These are phyloP conservation scores for Raddia distichophylla DNA, from an alignment of 176 grass and related monocot species.

Conservation along the genomic window DNA sequence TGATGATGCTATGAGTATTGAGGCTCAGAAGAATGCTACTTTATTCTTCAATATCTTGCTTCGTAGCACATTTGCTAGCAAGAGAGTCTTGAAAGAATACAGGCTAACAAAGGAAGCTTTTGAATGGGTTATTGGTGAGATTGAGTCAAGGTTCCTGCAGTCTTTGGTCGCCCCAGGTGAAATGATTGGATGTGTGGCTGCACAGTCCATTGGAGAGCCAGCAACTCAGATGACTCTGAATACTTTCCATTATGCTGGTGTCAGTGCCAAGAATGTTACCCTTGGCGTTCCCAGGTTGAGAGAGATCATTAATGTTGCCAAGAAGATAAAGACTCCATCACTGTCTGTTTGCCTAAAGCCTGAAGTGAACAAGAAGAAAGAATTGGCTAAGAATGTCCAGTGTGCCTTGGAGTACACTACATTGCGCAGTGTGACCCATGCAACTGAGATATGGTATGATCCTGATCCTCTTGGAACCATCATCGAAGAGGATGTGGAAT, in stretches of 20 bases:
- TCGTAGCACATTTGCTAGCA: slow-evolving; percentile 94
- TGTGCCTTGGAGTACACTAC: slow-evolving; percentile 98
- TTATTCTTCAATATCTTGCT: slow-evolving; percentile 96
- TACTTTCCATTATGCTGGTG: slow-evolving; percentile 99
- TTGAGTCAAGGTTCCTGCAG: slow-evolving; percentile 92
- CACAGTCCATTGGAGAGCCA: slow-evolving; percentile 96
- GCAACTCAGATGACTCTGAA: slow-evolving; percentile 96
- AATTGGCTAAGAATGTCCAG: slow-evolving; percentile 96
- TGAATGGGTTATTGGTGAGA: slow-evolving; percentile 99
- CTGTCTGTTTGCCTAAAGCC: slow-evolving; percentile 89
- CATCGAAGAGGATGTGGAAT: slow-evolving; percentile 96
- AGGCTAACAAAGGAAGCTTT: slow-evolving; percentile 94
- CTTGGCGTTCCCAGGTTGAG: slow-evolving; percentile 97
- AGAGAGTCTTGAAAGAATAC: slow-evolving; percentile 92
- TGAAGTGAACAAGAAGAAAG: slow-evolving; percentile 83
- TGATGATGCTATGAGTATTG: slow-evolving; percentile 91
- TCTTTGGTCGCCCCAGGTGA: slow-evolving; percentile 94
- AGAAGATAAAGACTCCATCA: slow-evolving; percentile 97
- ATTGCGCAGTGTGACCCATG: slow-evolving; percentile 94
- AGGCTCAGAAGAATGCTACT: slow-evolving; percentile 98
- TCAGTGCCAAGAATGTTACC: slow-evolving; percentile 99
- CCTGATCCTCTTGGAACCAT: slow-evolving; percentile 88
- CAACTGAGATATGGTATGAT: slow-evolving; percentile 96
- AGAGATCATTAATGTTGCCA: slow-evolving; percentile 99
- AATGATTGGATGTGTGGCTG: slow-evolving; percentile 99